Evolutionary conservation across 1,284 basidiomycete species (phyloP), one percentile per base, ranked within the genome.

Genomic region (Malassezia dermatis): DNA sequence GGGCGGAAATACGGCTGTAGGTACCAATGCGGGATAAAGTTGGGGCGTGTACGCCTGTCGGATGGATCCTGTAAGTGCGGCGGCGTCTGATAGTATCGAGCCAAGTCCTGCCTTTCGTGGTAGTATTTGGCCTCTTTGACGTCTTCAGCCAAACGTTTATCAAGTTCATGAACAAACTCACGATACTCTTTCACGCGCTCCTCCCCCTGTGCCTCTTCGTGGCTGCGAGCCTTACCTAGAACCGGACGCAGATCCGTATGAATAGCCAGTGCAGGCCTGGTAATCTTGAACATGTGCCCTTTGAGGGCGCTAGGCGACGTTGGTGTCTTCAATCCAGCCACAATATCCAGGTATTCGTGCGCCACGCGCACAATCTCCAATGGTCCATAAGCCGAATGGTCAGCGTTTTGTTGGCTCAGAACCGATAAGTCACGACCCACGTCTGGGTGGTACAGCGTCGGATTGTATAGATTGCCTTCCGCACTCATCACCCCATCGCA

Each of bases 401-500:
- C 49, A 12, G 54, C 8, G 8, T 24, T 37, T 17, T n/a, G 37
- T 2, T 40, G 15, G 12, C 34, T 17, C 5, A 64, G 53, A 13
- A 44, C 17, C 10, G 49, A 39, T 8, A 57, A 34, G 26, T 57
- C 55, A 3, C 13, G 32, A 2, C 19, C 32, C 10, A 57, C 10
- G 5, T 35, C 45, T 13, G 24, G 8, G 21, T 47, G 44, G 64
- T 96, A 95, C 11, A 96, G 73, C 0, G 89, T 84, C 0, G 89
- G 87, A 71, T 96, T 96, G 75, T 94, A 94, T 1, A 98, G 78
- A 64, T 94, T 87, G 0, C 88, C 93, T 76, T 98, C 93, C 0
- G 93, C 93, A 49, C 83, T 85, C 91, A 96, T 95, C 60, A 96
- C 83, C 0, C 84, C 93, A 66, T 95, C 88, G 3, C 83, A 86